A percentile compares a stretch with the other conserved stretches of the same genome.
phyloP scores from a whole-genome alignment of 768 basidiomycete genomes.

The Podaxis sp. region DNA sequence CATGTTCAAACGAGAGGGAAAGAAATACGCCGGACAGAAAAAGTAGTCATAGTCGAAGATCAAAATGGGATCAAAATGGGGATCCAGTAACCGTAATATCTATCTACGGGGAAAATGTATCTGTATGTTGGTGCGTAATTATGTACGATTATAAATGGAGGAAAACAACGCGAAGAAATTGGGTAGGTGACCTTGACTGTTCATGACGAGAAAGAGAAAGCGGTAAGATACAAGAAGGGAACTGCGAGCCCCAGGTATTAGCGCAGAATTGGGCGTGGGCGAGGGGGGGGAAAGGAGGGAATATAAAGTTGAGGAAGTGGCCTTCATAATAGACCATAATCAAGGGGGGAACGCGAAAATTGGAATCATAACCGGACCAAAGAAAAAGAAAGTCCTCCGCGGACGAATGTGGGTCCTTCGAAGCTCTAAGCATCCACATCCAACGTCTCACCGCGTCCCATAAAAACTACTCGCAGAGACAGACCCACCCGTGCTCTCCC shows the following conservation, averaged over 20 bases:
- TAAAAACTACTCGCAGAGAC: constrained; percentile 1
- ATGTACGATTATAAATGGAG: background rate
- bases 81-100: background rate
- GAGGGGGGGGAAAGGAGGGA: background rate
- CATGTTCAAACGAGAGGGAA: background rate
- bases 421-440: no score
- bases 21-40: background rate
- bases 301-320: background rate
- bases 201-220: background rate
- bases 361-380: background rate
- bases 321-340: background rate
- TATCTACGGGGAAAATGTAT: background rate
- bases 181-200: background rate
- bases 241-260: background rate
- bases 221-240: background rate
- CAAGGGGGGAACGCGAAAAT: background rate
- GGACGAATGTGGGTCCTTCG: background rate
- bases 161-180: background rate
- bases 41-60: background rate
- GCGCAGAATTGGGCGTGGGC: background rate
- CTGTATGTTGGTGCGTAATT: background rate
- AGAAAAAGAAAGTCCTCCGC: background rate
- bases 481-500: background rate
- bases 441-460: background rate
- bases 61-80: background rate